These are phyloP conservation scores for Millerozyma miso DNA, from an alignment of 805 yeast genomes.

Conservation along the genomic window DNA sequence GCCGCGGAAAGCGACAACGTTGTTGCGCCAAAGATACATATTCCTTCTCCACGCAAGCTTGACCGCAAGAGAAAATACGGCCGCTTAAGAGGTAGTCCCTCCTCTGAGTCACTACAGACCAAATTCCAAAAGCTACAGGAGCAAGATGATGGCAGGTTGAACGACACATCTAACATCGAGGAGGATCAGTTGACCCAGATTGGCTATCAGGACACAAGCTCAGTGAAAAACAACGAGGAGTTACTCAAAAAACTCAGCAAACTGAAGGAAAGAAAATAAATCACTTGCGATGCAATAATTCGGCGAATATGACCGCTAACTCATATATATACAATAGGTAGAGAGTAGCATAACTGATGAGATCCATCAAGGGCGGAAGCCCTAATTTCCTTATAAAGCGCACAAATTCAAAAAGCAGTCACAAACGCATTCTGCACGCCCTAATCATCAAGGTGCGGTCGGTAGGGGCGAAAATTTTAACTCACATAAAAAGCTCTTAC, in stretches of 20 bases:
- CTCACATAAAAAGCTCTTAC: background rate
- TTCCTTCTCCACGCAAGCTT: slow-evolving; percentile 53
- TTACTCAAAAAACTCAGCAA: slow-evolving; percentile 14
- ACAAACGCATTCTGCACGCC: background rate
- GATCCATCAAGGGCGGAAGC: background rate
- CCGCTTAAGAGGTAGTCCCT: slow-evolving; percentile 25
- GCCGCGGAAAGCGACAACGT: background rate
- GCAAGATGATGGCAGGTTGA: slow-evolving; percentile 1
- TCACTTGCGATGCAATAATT: too few species aligned
- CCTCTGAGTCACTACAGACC: slow-evolving; percentile 8
- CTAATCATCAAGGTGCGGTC: background rate
- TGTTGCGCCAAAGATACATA: slow-evolving; percentile 17
- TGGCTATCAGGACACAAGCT: slow-evolving; percentile 19
- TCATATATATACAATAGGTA: too few species aligned
- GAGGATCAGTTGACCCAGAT: slow-evolving; percentile 18
- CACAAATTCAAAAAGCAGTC: background rate
- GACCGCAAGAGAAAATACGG: slow-evolving; percentile 44
- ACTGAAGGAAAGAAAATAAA: too few species aligned
- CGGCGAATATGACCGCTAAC: too few species aligned
- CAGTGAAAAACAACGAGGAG: slow-evolving; percentile 14
- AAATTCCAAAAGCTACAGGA: slow-evolving; percentile 6
- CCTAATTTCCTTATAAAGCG: too few species aligned
- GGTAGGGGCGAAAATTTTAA: slow-evolving; percentile 1
- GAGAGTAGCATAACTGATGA: background rate
- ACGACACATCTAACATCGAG: slow-evolving; percentile 15